These are phyloP conservation scores for Macrophomina phaseolina DNA, from an alignment of 2,329 filamentous ascomycete genomes.

Conservation along the genomic window DNA sequence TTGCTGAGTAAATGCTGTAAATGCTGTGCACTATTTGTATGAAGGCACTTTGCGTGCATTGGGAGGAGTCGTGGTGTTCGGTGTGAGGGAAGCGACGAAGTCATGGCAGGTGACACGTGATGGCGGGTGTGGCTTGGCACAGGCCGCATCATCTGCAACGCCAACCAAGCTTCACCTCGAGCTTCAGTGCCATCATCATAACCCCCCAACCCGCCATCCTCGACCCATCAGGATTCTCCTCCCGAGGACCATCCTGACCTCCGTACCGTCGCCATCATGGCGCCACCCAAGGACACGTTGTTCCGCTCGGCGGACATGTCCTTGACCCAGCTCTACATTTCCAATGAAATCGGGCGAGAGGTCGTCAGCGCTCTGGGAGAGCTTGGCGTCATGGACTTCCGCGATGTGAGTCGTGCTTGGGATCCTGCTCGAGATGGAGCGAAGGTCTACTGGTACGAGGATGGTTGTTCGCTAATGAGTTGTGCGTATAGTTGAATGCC, in stretches of 20 bases:
- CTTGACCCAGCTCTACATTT: slow-evolving; percentile 99
- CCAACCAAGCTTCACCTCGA: slow-evolving; percentile 20
- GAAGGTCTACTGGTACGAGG: neutral
- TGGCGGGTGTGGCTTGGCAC: neutral
- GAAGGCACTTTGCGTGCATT: too few species aligned
- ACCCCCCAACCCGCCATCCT: neutral
- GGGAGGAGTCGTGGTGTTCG: neutral
- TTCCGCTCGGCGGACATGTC: slow-evolving; percentile 99
- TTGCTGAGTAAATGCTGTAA: neutral
- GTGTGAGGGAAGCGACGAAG: neutral
- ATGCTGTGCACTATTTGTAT: too few species aligned
- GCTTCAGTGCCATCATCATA: slow-evolving; percentile 16
- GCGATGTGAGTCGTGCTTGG: slow-evolving; percentile 74
- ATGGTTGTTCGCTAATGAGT: neutral
- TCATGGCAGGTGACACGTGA: slow-evolving; percentile 1
- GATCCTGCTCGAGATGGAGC: neutral
- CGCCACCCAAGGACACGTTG: slow-evolving; percentile 79
- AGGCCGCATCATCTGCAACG: slow-evolving; percentile 24
- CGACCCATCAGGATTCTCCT: slow-evolving; percentile 17
- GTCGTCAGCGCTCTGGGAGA: slow-evolving; percentile 96
- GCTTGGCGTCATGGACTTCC: slow-evolving; percentile 94
- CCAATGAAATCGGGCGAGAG: slow-evolving; percentile 97
- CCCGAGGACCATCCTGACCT: slow-evolving; percentile 9
- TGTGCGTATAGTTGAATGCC: slow-evolving; percentile 75
- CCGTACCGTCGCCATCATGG: slow-evolving; percentile 55